Conservation (phyloP, 306 rosid species). For the Hippophae tibetana region DNA sequence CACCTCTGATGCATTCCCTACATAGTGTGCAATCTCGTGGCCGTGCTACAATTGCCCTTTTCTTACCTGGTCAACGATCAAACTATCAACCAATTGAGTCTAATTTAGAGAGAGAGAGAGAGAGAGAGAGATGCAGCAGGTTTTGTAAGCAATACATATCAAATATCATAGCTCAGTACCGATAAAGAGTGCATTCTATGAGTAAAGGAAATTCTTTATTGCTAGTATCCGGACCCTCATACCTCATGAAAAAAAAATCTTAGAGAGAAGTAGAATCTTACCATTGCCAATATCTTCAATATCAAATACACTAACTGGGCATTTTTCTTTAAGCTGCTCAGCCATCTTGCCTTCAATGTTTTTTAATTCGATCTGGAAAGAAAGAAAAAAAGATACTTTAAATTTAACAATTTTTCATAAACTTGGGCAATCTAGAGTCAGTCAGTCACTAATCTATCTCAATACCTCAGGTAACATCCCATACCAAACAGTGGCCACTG, state of each 20-base stretch:
- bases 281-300: constrained; percentile 88
- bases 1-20: constrained; percentile 94
- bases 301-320: constrained; percentile 75
- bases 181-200: background rate
- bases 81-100: constrained; percentile 10
- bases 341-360: constrained; percentile 58
- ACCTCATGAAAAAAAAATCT: constrained; percentile 4
- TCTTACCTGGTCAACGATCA: constrained; percentile 45
- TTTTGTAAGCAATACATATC: background rate
- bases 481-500: constrained; percentile 96
- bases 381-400: constrained; percentile 1
- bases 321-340: constrained; percentile 52
- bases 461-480: constrained; percentile 95
- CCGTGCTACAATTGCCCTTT: constrained; percentile 52
- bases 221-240: background rate
- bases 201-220: constrained; percentile 1
- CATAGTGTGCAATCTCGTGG: constrained; percentile 84
- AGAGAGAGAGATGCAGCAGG: background rate
- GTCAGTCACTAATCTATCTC: constrained; percentile 6
- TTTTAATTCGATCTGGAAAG: constrained; percentile 52
- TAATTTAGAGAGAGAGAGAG: background rate
- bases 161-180: constrained; percentile 10
- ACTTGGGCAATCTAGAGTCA: constrained; percentile 1
- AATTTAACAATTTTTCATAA: constrained; percentile 3
- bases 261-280: constrained; percentile 20